Evolutionary conservation across 192 early-diverging fungal species (phyloP).

Genomic region (Linnemannia elongata): DNA sequence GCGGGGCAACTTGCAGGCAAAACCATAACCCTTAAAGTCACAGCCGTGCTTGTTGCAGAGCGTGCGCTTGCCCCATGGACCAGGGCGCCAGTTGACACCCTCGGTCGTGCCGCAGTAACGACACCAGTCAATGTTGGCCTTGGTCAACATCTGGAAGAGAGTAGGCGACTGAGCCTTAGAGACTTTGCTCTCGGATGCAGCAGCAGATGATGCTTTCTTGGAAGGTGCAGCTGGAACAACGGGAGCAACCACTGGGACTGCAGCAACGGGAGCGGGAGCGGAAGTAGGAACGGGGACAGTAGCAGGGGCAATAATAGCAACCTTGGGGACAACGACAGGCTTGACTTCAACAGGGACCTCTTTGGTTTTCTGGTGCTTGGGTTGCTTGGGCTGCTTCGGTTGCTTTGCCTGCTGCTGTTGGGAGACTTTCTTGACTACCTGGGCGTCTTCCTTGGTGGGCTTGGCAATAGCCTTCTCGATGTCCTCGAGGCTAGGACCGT

Average conservation of each 20-base stretch:
- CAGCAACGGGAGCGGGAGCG: constrained; percentile 15
- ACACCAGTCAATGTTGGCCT: constrained; percentile 85
- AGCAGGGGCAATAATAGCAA: constrained; percentile 15
- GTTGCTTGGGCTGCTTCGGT: constrained; percentile 1
- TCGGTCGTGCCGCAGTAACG: constrained; percentile 93
- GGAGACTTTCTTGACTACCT: constrained; percentile 1
- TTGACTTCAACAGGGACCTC: neutral
- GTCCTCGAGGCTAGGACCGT: constrained; percentile 51
- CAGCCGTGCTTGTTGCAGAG: constrained; percentile 97
- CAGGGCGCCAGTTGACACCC: constrained; percentile 91
- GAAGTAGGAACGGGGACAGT: neutral
- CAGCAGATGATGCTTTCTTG: constrained; percentile 6
- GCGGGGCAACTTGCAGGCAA: constrained; percentile 88
- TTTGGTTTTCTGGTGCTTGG: constrained; percentile 2
- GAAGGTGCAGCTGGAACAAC: neutral
- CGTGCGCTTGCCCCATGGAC: constrained; percentile 95
- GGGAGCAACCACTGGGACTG: neutral
- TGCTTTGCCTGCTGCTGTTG: constrained; percentile 14
- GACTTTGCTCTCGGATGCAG: constrained; percentile 7
- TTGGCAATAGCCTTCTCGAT: constrained; percentile 29
- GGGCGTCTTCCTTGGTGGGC: neutral
- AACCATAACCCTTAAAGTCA: constrained; percentile 96
- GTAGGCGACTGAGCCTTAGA: constrained; percentile 64
- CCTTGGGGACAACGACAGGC: neutral
- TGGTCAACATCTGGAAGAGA: constrained; percentile 73